These are phyloP conservation scores for Crithidia thermophila DNA, from an alignment of 208 protist species.

Conservation along the genomic window DNA sequence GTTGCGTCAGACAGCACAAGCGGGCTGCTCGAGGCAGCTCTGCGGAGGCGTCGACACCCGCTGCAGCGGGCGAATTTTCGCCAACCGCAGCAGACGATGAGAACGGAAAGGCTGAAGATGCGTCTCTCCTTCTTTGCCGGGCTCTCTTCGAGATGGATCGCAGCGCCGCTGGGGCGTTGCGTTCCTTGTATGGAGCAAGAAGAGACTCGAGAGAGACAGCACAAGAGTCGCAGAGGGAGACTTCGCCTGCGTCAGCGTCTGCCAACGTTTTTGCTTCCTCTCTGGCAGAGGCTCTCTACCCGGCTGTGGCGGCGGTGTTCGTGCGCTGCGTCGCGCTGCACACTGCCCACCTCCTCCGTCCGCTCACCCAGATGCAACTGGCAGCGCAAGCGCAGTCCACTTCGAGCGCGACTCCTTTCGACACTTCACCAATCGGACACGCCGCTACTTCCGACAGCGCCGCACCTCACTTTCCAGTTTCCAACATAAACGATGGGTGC, in stretches of 20 bases:
- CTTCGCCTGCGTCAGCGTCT: not conserved
- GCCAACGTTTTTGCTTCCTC: not conserved
- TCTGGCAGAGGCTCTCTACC: conserved; percentile 1
- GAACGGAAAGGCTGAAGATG: no score
- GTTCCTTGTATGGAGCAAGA: no score
- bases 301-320: conserved; percentile 4
- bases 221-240: not conserved
- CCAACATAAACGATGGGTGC: not conserved
- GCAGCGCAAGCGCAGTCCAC: not conserved
- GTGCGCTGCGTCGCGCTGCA: conserved; percentile 18
- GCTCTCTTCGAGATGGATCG: no score
- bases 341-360: conserved; percentile 14
- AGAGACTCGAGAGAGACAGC: no score
- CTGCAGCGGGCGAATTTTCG: no score
- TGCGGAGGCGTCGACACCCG: not conserved
- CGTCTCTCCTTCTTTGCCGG: no score
- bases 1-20: not conserved
- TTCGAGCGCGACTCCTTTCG: no score
- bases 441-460: no score
- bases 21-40: not conserved
- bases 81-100: no score
- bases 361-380: not conserved
- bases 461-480: no score
- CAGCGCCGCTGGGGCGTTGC: no score
- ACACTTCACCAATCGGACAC: not conserved